These are phyloP conservation scores for Plenodomus biglobosus DNA, from an alignment of 2,329 filamentous ascomycete genomes.

Conservation along the genomic window DNA sequence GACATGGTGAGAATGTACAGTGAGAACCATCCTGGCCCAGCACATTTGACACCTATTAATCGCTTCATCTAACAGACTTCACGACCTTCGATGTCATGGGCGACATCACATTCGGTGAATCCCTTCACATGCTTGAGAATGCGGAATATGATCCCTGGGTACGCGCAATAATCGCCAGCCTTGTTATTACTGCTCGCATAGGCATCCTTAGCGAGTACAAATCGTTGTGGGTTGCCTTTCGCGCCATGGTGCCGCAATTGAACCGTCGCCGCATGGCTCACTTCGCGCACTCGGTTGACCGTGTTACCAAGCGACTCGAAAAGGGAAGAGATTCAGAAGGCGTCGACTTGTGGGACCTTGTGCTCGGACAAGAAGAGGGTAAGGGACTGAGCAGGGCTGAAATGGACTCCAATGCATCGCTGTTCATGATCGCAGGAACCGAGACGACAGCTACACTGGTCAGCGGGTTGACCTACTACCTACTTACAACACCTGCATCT, in stretches of 20 bases:
- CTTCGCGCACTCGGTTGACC: slow-evolving; percentile 21
- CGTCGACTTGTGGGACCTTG: slow-evolving; percentile 47
- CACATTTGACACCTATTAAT: not conserved
- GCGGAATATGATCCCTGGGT: slow-evolving; percentile 26
- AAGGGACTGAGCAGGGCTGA: slow-evolving; percentile 33
- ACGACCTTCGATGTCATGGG: slow-evolving; percentile 41
- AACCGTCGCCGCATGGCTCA: slow-evolving; percentile 18
- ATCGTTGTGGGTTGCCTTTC: slow-evolving; percentile 8
- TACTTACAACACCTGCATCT: slow-evolving; percentile 33
- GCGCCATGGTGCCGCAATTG: slow-evolving; percentile 3
- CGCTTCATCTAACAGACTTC: slow-evolving; percentile 19
- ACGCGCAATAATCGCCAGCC: slow-evolving; percentile 25
- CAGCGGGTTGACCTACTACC: slow-evolving; percentile 41
- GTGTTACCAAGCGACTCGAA: slow-evolving; percentile 35
- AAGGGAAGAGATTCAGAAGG: slow-evolving; percentile 26
- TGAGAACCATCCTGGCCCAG: not conserved
- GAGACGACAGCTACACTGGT: slow-evolving; percentile 51
- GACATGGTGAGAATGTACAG: slow-evolving; percentile 38
- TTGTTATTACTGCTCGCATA: slow-evolving; percentile 14
- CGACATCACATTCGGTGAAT: slow-evolving; percentile 37
- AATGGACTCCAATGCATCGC: slow-evolving; percentile 42
- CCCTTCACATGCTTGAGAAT: slow-evolving; percentile 34
- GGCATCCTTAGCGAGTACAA: slow-evolving; percentile 15
- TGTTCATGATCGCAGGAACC: slow-evolving; percentile 49
- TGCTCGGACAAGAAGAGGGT: slow-evolving; percentile 39